Conservation (phyloP, 2,329 filamentous ascomycete species). For the Phaeosphaeria sp. region DNA sequence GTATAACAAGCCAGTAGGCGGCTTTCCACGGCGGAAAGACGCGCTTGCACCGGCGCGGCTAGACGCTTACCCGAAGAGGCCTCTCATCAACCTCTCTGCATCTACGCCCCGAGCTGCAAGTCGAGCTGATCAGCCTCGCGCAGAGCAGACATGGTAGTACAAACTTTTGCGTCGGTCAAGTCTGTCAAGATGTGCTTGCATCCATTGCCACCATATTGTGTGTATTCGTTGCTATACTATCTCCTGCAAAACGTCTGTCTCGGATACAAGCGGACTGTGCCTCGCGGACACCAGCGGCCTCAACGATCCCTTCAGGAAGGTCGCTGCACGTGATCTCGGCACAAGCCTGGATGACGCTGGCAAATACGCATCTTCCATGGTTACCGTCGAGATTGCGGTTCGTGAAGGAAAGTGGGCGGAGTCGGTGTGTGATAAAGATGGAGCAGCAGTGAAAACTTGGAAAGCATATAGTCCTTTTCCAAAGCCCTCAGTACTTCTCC, state of each 20-base stretch:
- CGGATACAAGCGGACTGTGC: constrained; percentile 29
- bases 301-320: constrained; percentile 18
- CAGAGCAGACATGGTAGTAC: background rate
- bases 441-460: background rate
- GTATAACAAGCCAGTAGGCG: constrained; percentile 18
- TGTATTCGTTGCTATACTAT: background rate
- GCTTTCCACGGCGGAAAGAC: constrained; percentile 17
- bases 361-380: constrained; percentile 18
- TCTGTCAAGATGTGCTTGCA: background rate
- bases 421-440: constrained; percentile 23
- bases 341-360: constrained; percentile 31
- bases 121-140: constrained; percentile 3
- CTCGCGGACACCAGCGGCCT: constrained; percentile 28
- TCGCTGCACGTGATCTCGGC: constrained; percentile 34
- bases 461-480: background rate
- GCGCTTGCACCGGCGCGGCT: constrained; percentile 9
- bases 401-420: constrained; percentile 26
- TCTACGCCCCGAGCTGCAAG: background rate
- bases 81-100: constrained; percentile 1
- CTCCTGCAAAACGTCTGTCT: background rate
- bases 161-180: background rate
- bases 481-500: background rate
- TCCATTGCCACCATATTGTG: background rate
- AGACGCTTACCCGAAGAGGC: constrained; percentile 5
- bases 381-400: constrained; percentile 24